phyloP scores from a whole-genome alignment of 352 stramenopile species.

The Sclerospora graminicola region DNA sequence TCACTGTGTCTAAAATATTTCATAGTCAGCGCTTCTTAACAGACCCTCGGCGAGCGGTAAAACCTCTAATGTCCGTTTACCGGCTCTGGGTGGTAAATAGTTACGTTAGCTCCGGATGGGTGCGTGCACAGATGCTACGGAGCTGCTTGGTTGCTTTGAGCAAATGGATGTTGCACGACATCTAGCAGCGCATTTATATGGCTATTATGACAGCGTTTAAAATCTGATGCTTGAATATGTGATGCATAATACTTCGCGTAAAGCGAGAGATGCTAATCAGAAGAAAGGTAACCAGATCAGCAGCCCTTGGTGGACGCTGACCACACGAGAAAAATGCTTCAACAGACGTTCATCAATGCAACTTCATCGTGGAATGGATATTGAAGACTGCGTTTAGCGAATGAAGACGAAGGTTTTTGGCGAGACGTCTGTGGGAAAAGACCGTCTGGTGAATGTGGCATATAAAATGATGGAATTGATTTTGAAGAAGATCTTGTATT shows the following conservation, averaged over 20 bases:
- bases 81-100: slow-evolving; percentile 63
- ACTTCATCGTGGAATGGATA: too few relatives aligned
- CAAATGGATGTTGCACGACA: slow-evolving; percentile 88
- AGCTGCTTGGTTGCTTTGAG: too few relatives aligned
- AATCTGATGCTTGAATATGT: slow-evolving; percentile 9
- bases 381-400: too few relatives aligned
- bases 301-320: slow-evolving; percentile 41
- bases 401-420: too few relatives aligned
- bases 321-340: slow-evolving; percentile 30
- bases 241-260: too few relatives aligned
- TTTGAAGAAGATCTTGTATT: too few relatives aligned
- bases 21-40: slow-evolving; percentile 94
- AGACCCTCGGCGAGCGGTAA: too few relatives aligned
- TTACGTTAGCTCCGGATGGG: slow-evolving; percentile 95
- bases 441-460: too few relatives aligned
- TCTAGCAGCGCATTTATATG: slow-evolving; percentile 32
- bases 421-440: too few relatives aligned
- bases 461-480: too few relatives aligned
- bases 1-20: slow-evolving; percentile 92
- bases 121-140: slow-evolving; percentile 97
- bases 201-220: slow-evolving; percentile 35
- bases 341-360: too few relatives aligned
- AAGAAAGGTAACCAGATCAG: slow-evolving; percentile 31
- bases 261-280: slow-evolving; percentile 11
- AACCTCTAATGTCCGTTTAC: too few relatives aligned